These are phyloP conservation scores for Draba incana DNA, from an alignment of 345 rosid species.

Conservation along the genomic window DNA sequence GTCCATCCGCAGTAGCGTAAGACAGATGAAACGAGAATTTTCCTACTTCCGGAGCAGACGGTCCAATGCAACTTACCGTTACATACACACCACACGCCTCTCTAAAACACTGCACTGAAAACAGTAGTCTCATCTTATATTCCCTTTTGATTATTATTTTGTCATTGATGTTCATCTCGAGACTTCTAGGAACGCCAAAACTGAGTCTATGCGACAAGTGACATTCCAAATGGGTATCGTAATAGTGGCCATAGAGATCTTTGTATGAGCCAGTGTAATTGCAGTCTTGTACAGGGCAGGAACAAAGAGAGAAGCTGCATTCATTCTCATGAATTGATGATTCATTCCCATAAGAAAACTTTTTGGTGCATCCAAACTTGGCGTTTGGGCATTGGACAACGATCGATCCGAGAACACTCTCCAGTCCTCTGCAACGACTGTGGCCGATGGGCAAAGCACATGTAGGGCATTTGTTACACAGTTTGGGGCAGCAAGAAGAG, in stretches of 20 bases:
- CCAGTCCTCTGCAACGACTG: no score
- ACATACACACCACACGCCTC: neutral
- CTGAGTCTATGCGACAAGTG: no score
- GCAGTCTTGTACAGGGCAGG: constrained; percentile 53
- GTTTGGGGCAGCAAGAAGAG: no score
- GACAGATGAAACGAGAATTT: neutral
- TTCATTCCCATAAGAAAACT: no score
- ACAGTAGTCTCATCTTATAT: neutral
- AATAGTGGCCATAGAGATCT: constrained; percentile 40
- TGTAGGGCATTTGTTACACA: no score
- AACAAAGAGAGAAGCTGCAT: constrained; percentile 7
- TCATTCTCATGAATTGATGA: no score
- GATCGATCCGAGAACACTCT: no score
- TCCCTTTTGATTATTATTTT: neutral
- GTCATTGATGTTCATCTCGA: neutral
- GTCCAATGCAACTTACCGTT: neutral
- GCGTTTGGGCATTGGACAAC: no score
- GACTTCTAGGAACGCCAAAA: no score
- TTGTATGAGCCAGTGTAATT: constrained; percentile 11
- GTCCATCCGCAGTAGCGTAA: neutral
- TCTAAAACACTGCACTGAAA: neutral
- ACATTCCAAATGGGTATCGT: no score
- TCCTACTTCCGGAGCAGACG: neutral
- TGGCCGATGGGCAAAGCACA: no score
- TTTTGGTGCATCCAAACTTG: no score